Evolutionary conservation across 805 yeast species (phyloP).

Genomic region (Alloascoidea hylecoeti): DNA sequence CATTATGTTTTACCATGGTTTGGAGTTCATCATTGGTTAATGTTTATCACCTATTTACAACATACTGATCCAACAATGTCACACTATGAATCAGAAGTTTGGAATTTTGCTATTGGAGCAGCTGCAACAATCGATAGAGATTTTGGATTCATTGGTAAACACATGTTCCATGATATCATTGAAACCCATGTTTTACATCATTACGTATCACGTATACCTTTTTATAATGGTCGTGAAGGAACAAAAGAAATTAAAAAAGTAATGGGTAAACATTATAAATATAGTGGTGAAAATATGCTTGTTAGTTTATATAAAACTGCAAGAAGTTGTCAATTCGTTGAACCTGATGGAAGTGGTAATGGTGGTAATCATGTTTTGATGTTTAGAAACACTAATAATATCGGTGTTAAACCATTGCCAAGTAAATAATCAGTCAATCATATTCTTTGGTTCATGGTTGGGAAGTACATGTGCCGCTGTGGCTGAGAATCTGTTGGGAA

Average conservation of each 20-base stretch:
- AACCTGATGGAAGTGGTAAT: no score
- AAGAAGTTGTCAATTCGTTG: slow-evolving; percentile 60
- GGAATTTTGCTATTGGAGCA: slow-evolving; percentile 70
- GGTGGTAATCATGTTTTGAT: slow-evolving; percentile 53
- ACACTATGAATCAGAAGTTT: slow-evolving; percentile 59
- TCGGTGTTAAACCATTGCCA: no score
- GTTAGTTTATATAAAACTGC: slow-evolving; percentile 38
- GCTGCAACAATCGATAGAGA: slow-evolving; percentile 81
- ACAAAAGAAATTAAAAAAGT: slow-evolving; percentile 67
- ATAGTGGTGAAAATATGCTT: slow-evolving; percentile 61
- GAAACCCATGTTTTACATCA: slow-evolving; percentile 88
- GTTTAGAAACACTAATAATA: slow-evolving; percentile 60
- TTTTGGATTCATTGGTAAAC: slow-evolving; percentile 66
- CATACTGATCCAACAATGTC: slow-evolving; percentile 74
- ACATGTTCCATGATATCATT: slow-evolving; percentile 76
- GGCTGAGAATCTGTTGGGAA: no score
- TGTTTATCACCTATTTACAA: slow-evolving; percentile 73
- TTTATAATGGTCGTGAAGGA: slow-evolving; percentile 76
- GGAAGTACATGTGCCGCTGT: no score
- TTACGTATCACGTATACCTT: slow-evolving; percentile 72
- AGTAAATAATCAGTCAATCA: no score
- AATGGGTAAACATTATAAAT: slow-evolving; percentile 69
- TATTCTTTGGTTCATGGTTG: no score
- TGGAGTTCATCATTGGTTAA: slow-evolving; percentile 83
- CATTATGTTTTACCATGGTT: slow-evolving; percentile 69